Evolutionary conservation across 441 rosid species (phyloP), one percentile per base, ranked within the genome.

Genomic region (Adansonia rubrostipa): DNA sequence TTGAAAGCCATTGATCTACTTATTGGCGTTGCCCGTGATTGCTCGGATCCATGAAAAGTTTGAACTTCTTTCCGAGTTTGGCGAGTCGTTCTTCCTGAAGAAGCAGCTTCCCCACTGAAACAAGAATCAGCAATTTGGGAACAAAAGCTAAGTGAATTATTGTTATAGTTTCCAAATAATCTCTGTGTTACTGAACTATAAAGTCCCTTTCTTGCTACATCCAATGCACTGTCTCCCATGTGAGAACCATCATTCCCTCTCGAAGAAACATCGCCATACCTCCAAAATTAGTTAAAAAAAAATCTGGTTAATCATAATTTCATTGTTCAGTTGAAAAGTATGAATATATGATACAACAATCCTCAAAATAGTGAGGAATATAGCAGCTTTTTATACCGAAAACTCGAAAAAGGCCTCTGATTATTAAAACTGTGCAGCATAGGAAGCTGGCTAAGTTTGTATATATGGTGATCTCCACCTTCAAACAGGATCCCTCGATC

Each of bases 391-490:
- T 74, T 24, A 63, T 82, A 89, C 90, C 91, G 85, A 71, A 77
- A 82, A 78, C 80, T 83, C 6, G 90, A 76, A 67, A 86, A 80
- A 78, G 87, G 77, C 77, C 84, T 84, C 79, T 77, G 89, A 78
- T 85, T n/a, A 53, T 33, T 85, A 79, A 92, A 91, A 81, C 83
- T 84, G 78, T 86, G 88, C 9, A 89, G 78, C 91, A 88, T 86
- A 42, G 97, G 86, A 76, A 91, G 87, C 50, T 89, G 93, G 85
- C 88, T 86, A 77, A 89, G 87, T 76, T 86, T 89, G 89, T 81
- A 88, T 58, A 86, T 77, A 77, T 82, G 88, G 74, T 82, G 83
- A 82, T 83, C 85, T 73, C 88, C 80, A n/a, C 83, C 83, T 79
- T 79, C 90, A 66, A 81, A 84, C 1, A 84, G 80, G 75, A 84